Evolutionary conservation across 1,284 basidiomycete genomes (phyloP).

Genomic region (Irpex sp.): DNA sequence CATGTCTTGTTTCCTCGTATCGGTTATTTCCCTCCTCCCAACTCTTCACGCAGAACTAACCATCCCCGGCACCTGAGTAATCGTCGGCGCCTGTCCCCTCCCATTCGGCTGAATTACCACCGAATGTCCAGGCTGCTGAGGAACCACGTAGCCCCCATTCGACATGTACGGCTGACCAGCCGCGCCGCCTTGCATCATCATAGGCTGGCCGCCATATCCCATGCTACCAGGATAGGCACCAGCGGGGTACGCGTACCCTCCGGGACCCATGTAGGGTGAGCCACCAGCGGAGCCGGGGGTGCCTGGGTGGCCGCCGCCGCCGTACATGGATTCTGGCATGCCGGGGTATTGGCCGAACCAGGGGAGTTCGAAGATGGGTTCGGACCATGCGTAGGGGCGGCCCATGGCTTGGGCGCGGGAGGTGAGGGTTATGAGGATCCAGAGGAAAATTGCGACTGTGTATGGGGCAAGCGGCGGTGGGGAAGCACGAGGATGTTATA

Average conservation of each 20-base stretch:
- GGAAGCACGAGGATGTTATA: neutral
- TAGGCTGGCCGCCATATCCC: conserved; percentile 8
- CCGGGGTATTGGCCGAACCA: conserved; percentile 52
- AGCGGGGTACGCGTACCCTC: conserved; percentile 22
- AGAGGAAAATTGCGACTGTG: conserved; percentile 38
- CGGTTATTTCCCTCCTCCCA: neutral
- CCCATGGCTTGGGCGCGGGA: conserved; percentile 41
- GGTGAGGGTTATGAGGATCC: conserved; percentile 40
- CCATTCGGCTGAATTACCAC: conserved; percentile 65
- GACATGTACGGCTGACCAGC: conserved; percentile 10
- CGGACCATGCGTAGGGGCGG: conserved; percentile 41
- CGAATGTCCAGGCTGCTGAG: conserved; percentile 58
- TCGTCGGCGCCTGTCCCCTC: conserved; percentile 55
- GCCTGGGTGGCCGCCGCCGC: neutral
- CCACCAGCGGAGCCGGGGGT: neutral
- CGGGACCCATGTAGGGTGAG: conserved; percentile 2
- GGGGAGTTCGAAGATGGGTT: conserved; percentile 46
- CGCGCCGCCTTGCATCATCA: conserved; percentile 11
- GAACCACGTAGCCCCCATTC: conserved; percentile 32
- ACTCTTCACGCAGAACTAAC: conserved; percentile 24
- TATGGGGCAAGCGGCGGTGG: conserved; percentile 8
- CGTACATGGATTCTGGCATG: conserved; percentile 25
- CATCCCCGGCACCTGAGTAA: conserved; percentile 56
- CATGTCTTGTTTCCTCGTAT: neutral
- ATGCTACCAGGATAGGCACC: conserved; percentile 6